Evolutionary conservation across 768 basidiomycete genomes (phyloP), one percentile per base, ranked within the genome.

Genomic region (Russula emetica): DNA sequence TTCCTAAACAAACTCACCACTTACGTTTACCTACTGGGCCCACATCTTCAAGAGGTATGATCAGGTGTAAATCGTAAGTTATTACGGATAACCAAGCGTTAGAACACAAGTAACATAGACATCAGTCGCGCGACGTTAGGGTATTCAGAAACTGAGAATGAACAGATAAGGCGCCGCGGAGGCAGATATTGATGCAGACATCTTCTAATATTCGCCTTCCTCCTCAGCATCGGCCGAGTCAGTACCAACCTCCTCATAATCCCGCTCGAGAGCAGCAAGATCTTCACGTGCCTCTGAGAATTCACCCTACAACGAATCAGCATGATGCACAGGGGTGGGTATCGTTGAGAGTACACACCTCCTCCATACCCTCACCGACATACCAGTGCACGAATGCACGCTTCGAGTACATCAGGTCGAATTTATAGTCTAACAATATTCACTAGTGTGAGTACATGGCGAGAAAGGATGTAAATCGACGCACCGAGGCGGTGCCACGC

Each of bases 341-440:
- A 24, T 53, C n/a, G 3, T n/a, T 36, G 7, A n/a, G 49, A 9
- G 10, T 74, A 36, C 75, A 34, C 66, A 79, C 84, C 81, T 98
- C 96, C 75, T 98, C 96, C 96, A 98, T 98, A 81, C 96, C 96
- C 78, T 98, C 95, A 73, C 95, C 95, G 67, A 97, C 95, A 72
- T 95, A 96, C 94, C 93, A 90, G 75, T 91, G 88, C 28, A 90
- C 88, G 68, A 92, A 92, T 54, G 92, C 92, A 75, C 91, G 90
- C 76, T 92, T 97, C 66, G 94, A 95, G 82, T 96, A 98, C 77
- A 98, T 86, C 70, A 98, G 84, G 74, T 98, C 96, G 76, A 98
- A 98, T 77, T 98, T 98, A 82, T 96, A 88, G 78, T 98, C 96
- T 85, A 67, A 4, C 44, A 30, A 5, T 34, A 58, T 14, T 52